A percentile compares a stretch with the other conserved stretches of the same genome.
Evolutionary conservation across 2,329 filamentous ascomycete genomes (phyloP).

Genomic region (Cytospora piceicola): DNA sequence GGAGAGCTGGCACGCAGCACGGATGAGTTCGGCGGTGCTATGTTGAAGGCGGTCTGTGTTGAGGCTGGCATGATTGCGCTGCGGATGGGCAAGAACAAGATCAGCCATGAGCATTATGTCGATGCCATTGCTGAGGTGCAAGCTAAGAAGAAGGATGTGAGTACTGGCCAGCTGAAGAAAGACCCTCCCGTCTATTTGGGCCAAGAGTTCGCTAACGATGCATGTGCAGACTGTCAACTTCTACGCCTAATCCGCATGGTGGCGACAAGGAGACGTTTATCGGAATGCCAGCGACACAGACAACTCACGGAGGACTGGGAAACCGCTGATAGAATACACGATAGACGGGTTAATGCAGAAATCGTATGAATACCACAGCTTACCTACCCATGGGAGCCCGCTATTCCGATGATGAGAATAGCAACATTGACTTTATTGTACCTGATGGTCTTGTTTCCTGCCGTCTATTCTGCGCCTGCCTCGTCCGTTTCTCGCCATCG

Average conservation of each 20-base stretch:
- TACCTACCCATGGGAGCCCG: neutral
- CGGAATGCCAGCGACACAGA: neutral
- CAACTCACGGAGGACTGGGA: neutral
- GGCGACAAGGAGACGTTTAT: constrained; percentile 9
- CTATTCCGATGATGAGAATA: neutral
- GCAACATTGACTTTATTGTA: neutral
- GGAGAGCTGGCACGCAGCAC: constrained; percentile 92
- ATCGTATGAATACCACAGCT: constrained; percentile 17
- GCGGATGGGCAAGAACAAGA: constrained; percentile 91
- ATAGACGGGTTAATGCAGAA: constrained; percentile 8
- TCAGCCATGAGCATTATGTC: constrained; percentile 97
- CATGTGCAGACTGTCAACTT: constrained; percentile 58
- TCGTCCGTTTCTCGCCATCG: neutral
- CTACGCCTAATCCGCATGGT: constrained; percentile 47
- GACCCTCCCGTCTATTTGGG: neutral
- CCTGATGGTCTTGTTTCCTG: neutral
- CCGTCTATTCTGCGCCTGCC: neutral
- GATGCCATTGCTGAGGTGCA: constrained; percentile 97
- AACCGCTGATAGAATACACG: constrained; percentile 13
- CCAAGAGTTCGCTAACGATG: constrained; percentile 2
- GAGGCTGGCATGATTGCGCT: constrained; percentile 99
- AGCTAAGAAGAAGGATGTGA: constrained; percentile 89
- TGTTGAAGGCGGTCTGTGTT: constrained; percentile 97
- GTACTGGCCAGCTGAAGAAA: constrained; percentile 38
- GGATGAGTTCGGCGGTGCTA: constrained; percentile 96